These are phyloP conservation scores for Ceratobasidium sp. DNA, from an alignment of 1,284 basidiomycete genomes.

Conservation along the genomic window DNA sequence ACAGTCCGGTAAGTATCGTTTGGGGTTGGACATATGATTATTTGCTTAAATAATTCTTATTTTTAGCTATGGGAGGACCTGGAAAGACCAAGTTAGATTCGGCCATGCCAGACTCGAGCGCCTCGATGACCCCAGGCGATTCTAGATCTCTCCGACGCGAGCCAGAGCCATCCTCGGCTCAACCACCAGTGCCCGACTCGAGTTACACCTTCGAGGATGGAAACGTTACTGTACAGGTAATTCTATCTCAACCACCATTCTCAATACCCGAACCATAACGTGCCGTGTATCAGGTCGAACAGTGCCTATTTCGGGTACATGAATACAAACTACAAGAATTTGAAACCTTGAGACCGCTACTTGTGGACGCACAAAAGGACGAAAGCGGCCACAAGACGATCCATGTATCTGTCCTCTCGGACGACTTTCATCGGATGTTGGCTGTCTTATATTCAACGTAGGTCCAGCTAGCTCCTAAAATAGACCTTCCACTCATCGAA, in stretches of 20 bases:
- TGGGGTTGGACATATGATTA: not conserved
- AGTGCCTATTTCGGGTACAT: conserved; percentile 18
- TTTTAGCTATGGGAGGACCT: not conserved
- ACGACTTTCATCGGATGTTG: conserved; percentile 9
- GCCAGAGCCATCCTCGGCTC: not conserved
- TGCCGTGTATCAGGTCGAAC: not conserved
- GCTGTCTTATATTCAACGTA: conserved; percentile 14
- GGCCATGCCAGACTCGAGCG: not conserved
- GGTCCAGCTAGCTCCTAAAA: not conserved
- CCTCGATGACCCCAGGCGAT: conserved; percentile 1
- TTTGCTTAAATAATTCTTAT: not conserved
- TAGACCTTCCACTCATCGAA: not conserved
- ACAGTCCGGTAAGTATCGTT: not conserved
- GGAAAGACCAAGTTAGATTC: no score
- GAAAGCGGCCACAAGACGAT: not conserved
- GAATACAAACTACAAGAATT: conserved; percentile 16
- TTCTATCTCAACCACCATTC: not conserved
- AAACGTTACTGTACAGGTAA: conserved; percentile 17
- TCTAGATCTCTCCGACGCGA: not conserved
- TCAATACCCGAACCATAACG: no score
- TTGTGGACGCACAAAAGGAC: conserved; percentile 10
- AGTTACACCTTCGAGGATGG: conserved; percentile 23
- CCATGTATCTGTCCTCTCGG: not conserved
- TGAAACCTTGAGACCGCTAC: not conserved
- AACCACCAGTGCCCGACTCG: not conserved